phyloP scores from a whole-genome alignment of 805 yeast species.

The Starmerella floris region DNA sequence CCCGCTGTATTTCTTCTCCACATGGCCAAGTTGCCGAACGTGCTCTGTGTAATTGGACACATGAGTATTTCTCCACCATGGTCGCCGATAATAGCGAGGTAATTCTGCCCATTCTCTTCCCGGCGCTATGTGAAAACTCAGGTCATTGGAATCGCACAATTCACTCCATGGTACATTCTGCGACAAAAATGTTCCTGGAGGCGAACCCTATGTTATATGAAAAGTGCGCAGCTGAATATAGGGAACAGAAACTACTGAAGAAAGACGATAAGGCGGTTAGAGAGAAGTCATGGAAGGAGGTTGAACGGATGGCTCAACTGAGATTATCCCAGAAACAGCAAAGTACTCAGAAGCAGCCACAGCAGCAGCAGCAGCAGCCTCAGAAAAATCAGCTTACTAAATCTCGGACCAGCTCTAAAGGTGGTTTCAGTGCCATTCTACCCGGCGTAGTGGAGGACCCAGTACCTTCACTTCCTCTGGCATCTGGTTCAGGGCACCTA shows the following conservation, averaged over 20 bases:
- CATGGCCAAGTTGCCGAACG: slow-evolving; percentile 97
- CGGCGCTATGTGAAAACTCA: slow-evolving; percentile 70
- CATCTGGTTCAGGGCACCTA: too few relatives aligned
- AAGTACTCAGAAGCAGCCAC: neutral
- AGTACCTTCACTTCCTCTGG: too few relatives aligned
- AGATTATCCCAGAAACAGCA: slow-evolving; percentile 1
- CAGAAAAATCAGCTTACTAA: neutral
- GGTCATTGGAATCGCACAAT: slow-evolving; percentile 90
- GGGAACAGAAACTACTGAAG: slow-evolving; percentile 57
- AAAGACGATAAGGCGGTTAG: slow-evolving; percentile 45
- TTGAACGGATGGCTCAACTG: slow-evolving; percentile 32
- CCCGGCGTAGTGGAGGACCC: neutral
- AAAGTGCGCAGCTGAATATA: slow-evolving; percentile 78
- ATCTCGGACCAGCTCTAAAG: neutral
- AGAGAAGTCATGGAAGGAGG: slow-evolving; percentile 31
- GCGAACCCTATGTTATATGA: slow-evolving; percentile 83
- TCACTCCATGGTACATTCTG: slow-evolving; percentile 78
- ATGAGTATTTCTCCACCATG: slow-evolving; percentile 79
- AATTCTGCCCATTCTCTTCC: slow-evolving; percentile 80
- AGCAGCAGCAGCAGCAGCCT: neutral
- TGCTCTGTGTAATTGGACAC: slow-evolving; percentile 85
- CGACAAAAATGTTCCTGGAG: slow-evolving; percentile 83
- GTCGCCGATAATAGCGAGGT: slow-evolving; percentile 83
- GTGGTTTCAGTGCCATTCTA: neutral
- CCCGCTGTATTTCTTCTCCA: slow-evolving; percentile 84